Evolutionary conservation across 768 basidiomycete species (phyloP), one percentile per base, ranked within the genome.

Genomic region (Pluteus cervinus): DNA sequence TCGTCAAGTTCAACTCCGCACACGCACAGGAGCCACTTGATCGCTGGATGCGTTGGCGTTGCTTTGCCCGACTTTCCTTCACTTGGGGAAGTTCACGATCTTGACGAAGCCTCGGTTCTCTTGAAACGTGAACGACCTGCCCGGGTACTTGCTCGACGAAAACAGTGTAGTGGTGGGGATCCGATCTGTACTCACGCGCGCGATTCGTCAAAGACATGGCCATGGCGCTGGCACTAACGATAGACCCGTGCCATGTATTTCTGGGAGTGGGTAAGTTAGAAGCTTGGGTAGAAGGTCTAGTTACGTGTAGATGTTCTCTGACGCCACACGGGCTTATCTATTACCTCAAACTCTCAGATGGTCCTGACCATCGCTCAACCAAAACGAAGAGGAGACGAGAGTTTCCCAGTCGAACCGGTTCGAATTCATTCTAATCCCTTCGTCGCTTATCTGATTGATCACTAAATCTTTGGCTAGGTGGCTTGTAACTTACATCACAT

Each of bases 271-370:
- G n/a, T n/a, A n/a, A n/a, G n/a, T n/a, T n/a, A n/a, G n/a, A n/a
- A n/a, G n/a, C n/a, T n/a, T n/a, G n/a, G n/a, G 69, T 47, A 8
- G 7, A 12, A 4, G 36, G 24, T 15, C 16, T 30, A 15, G 11
- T 23, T 8, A 14, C 25, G 21, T n/a, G 17, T 11, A 9, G 20
- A 17, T 20, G 2, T 5, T 14, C 29, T 16, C 18, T 30, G 3
- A 15, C 15, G 21, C 11, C 23, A 16, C 7, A 4, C 39, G 79
- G 81, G 10, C 0, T 88, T 88, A 60, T 85, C 82, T 0, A 60
- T 89, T 33, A 86, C 85, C 0, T 79, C 78, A 1, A 89, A 87
- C 52, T 82, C 79, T 3, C 69, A 85, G 0, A 87, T 87, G 85
- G 84, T 83, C 79, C 87, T 78, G 51, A 80, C 84, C 1, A 86